Evolutionary conservation across 2,329 filamentous ascomycete species (phyloP).

Genomic region (Fusarium sp.): DNA sequence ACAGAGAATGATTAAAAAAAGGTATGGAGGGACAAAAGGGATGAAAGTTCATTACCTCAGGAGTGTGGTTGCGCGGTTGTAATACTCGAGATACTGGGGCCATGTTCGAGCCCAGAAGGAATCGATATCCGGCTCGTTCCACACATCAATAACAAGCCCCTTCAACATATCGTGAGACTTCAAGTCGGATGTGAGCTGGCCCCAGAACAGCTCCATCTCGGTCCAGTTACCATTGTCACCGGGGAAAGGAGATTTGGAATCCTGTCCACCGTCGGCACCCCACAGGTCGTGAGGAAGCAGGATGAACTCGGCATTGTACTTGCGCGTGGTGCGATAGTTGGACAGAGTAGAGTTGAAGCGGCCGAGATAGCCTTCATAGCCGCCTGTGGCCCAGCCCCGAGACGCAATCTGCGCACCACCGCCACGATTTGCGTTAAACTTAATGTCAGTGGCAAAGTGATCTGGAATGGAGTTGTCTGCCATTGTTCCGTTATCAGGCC

Average conservation of each 20-base stretch:
- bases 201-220: background rate
- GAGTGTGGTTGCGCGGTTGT: background rate
- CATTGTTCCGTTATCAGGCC: fast-evolving
- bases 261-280: background rate
- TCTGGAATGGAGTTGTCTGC: background rate
- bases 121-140: conserved; percentile 8
- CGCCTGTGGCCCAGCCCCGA: background rate
- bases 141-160: background rate
- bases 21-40: no score
- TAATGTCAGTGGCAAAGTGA: background rate
- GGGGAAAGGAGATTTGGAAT: background rate
- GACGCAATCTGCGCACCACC: background rate
- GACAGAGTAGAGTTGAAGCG: background rate
- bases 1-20: no score
- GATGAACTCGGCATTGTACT: background rate
- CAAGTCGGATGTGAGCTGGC: background rate
- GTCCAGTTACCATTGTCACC: background rate
- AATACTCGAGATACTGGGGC: background rate
- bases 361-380: conserved; percentile 1
- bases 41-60: background rate
- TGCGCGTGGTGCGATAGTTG: background rate
- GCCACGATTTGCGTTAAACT: background rate
- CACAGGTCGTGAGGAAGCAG: conserved; percentile 3
- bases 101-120: background rate
- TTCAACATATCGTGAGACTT: background rate